These are phyloP conservation scores for Sisymbrium irio DNA, from an alignment of 345 rosid genomes.

Conservation along the genomic window DNA sequence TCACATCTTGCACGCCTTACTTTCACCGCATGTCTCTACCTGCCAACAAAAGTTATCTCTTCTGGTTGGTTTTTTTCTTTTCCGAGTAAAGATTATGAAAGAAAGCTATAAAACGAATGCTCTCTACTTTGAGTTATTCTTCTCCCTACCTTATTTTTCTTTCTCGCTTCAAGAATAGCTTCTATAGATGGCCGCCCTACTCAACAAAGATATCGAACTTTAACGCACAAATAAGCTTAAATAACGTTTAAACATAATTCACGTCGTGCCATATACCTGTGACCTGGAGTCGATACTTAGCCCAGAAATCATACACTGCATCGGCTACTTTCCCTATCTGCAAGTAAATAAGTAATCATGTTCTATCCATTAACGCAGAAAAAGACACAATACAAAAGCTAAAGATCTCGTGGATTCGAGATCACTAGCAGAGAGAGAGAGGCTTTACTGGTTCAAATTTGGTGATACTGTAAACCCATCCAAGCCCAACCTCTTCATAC, in stretches of 20 bases:
- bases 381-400: background rate
- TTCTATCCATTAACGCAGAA: background rate
- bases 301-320: conserved; percentile 77
- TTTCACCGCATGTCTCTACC: conserved; percentile 55
- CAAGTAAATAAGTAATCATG: background rate
- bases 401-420: background rate
- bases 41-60: conserved; percentile 30
- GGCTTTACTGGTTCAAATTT: conserved; percentile 76
- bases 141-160: conserved; percentile 54
- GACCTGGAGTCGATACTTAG: conserved; percentile 75
- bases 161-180: conserved; percentile 61
- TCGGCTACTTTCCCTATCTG: conserved; percentile 74
- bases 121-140: background rate
- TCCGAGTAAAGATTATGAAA: background rate
- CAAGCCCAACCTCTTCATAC: conserved; percentile 85
- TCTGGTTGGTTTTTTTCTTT: background rate
- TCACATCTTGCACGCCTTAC: conserved; percentile 52
- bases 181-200: conserved; percentile 77
- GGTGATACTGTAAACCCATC: conserved; percentile 86
- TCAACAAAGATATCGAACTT: background rate
- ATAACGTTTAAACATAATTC: background rate
- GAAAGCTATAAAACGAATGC: background rate
- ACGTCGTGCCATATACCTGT: conserved; percentile 46
- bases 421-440: background rate
- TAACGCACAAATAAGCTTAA: background rate